These are phyloP conservation scores for Chaetomium sp. DNA, from an alignment of 2,329 filamentous ascomycete species.

Conservation along the genomic window DNA sequence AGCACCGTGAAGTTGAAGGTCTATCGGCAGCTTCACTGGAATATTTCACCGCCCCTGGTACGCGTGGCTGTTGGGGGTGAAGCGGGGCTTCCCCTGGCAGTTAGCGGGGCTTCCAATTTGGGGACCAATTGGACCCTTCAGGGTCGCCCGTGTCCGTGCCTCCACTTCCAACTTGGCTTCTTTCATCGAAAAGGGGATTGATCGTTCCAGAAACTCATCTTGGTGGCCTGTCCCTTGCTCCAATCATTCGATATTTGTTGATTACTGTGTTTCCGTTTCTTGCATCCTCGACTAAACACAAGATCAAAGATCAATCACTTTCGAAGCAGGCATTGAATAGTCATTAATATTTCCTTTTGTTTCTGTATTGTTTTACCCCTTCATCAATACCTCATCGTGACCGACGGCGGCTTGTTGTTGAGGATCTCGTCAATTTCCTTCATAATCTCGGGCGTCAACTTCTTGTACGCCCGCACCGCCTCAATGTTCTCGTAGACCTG, in stretches of 20 bases:
- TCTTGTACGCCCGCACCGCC: constrained; percentile 55
- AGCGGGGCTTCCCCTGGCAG: constrained; percentile 10
- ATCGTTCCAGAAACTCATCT: constrained; percentile 28
- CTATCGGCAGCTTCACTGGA: neutral
- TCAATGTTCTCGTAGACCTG: constrained; percentile 63
- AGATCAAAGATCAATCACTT: neutral
- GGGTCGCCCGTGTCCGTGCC: constrained; percentile 13
- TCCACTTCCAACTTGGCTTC: neutral
- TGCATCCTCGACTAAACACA: neutral
- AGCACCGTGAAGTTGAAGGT: constrained; percentile 10
- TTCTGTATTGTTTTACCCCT: neutral
- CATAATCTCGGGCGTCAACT: constrained; percentile 61
- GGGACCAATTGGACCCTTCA: constrained; percentile 18
- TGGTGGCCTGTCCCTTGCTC: constrained; percentile 25
- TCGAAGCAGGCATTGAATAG: too few relatives aligned
- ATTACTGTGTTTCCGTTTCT: neutral
- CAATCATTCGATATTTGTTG: constrained; percentile 11
- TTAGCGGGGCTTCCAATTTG: constrained; percentile 19
- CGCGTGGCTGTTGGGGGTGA: constrained; percentile 15
- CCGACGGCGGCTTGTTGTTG: constrained; percentile 58
- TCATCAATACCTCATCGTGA: constrained; percentile 42
- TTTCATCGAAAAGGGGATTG: constrained; percentile 21
- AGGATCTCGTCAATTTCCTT: constrained; percentile 61
- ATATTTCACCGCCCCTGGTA: constrained; percentile 23
- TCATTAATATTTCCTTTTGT: neutral